Base-by-base conservation (phyloP, 345 rosid species). In the Moringa oleifera region DNA sequence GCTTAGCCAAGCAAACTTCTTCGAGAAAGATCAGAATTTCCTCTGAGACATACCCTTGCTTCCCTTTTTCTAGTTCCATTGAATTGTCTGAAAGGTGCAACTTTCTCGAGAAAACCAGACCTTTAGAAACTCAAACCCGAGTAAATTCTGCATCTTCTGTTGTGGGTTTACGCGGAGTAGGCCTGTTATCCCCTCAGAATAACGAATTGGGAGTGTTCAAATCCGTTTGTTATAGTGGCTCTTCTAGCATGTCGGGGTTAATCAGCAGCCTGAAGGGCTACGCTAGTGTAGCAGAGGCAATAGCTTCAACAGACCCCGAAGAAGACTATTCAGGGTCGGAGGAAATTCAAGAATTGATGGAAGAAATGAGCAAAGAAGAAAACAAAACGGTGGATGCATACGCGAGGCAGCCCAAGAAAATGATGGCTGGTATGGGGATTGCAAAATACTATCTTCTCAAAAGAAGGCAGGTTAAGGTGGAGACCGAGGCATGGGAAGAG, bases 401-500 rank as follows among this genome's bases (percentile, higher is more conserved):
- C 20, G 57, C 64, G 23, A 64, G 63, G 59, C 81, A 77, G 67
- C 83, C 81, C 0, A 85, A 77, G 86, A 77, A 65, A 67, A 73
- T 72, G 54, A 56, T 84, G 11, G 82, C 66, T 0, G 95, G 95
- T 19, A 85, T 90, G 87, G 81, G 74, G 20, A 23, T 63, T 16
- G 76, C 74, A 5, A 90, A 85, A 71, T 85, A 83, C 66, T 36
- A 59, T 18, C 24, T 66, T 15, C 73, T 94, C 33, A 88, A 74
- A 61, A 83, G 64, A 53, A 78, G 96, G 68, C 99, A 94, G 51
- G 60, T 86, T 18, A 88, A 85, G 74, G 73, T 83, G 59, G 99
- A 94, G 95, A 94, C 96, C 0, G 93, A 94, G 71, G 97, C 93
- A 9, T 94, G 99, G 97, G 93, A 85, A 46, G 80, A 67, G 62